A percentile compares a stretch with the other conserved stretches of the same genome.
Evolutionary conservation across 2,329 filamentous ascomycete genomes (phyloP).

Genomic region (Bipolaris bicolor): DNA sequence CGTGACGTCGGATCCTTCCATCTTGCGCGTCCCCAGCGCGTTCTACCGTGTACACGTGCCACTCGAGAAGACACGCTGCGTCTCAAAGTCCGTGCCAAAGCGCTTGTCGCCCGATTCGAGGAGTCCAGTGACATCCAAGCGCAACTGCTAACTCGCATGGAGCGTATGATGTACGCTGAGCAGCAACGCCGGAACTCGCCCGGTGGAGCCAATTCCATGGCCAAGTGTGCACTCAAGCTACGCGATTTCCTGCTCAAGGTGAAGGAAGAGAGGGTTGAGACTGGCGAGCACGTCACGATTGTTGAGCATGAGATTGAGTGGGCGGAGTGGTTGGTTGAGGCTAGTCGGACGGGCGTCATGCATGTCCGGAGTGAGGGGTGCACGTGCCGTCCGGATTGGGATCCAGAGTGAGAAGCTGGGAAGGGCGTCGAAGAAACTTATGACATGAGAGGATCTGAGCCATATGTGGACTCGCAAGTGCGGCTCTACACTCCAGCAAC

Average conservation of each 20-base stretch:
- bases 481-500: neutral
- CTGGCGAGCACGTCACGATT: constrained; percentile 26
- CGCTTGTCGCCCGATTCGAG: constrained; percentile 22
- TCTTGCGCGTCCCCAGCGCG: constrained; percentile 22
- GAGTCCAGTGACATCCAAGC: constrained; percentile 29
- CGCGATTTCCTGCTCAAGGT: constrained; percentile 23
- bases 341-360: constrained; percentile 33
- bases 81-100: constrained; percentile 23
- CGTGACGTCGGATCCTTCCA: constrained; percentile 29
- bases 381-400: constrained; percentile 35
- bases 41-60: constrained; percentile 33
- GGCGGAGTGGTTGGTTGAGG: constrained; percentile 39
- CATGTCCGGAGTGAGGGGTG: constrained; percentile 37
- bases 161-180: constrained; percentile 29
- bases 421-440: neutral
- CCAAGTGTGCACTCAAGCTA: constrained; percentile 24
- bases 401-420: constrained; percentile 11
- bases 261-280: constrained; percentile 26
- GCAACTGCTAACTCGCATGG: constrained; percentile 24
- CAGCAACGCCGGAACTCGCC: constrained; percentile 1
- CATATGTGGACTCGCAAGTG: neutral
- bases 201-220: constrained; percentile 2
- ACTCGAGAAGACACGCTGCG: constrained; percentile 28
- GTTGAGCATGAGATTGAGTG: constrained; percentile 41
- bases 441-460: neutral